Evolutionary conservation across 208 protist genomes (phyloP), one percentile per base, ranked within the genome.

Genomic region (Leishmania mexicana): DNA sequence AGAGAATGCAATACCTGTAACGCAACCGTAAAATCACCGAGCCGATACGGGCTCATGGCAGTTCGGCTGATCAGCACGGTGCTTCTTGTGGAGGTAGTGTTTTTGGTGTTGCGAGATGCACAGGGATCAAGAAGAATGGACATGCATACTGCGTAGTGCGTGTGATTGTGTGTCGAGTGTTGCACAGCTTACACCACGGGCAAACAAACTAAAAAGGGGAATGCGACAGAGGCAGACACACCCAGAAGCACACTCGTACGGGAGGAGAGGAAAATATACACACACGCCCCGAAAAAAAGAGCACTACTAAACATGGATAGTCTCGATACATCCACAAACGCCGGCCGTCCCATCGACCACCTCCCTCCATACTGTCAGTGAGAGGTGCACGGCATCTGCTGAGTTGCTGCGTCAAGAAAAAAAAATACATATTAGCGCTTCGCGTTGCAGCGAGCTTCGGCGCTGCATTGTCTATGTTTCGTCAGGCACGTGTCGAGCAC

Each of bases 291-390:
- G n/a, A 42, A 42, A 40, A 76, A 62, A 35, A 3, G 31, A 11
- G 42, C 13, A 35, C 70, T 54, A 74, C 24, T 74, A 51, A 74
- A 54, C 70, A 74, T 74, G 24, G 28, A 11, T 53, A 74, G 45
- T 31, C 70, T 51, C 42, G 0, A 54, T 13, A 74, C 70, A 51
- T 74, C 70, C 15, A 21, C 70, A 35, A n/a, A 45, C 38, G 31
- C 28, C 1, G 28, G 54, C 70, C 40, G 21, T 2, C 70, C 13
- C 24, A 49, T 35, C 60, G 51, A 49, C 13, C 60, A 19, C 35
- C 42, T 17, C 35, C n/a, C 64, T 5, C 35, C 21, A 21, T 11
- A 0, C 17, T 28, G 45, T 24, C 42, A 19, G 8, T 54, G 45
- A 54, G 19, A 53, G 13, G 24, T 74, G 45, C 45, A 28, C 5